A percentile compares a stretch with the other conserved stretches of the same genome.
Conservation (phyloP, 2,329 filamentous ascomycete species). For the Fusarium sublunatum region DNA sequence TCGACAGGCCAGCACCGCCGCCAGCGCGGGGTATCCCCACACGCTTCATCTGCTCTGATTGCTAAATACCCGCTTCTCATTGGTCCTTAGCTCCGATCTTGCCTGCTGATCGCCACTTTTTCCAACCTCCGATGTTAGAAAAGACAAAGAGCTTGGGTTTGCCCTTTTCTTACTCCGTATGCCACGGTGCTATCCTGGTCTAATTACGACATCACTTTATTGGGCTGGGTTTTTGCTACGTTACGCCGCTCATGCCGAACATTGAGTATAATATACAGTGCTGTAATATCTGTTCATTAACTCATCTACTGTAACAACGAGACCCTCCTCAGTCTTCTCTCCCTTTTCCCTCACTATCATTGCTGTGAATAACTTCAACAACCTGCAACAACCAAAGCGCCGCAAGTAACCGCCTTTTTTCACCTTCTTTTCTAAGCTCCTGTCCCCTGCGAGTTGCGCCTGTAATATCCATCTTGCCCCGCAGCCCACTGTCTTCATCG, state of each 20-base stretch:
- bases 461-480: slow-evolving; percentile 7
- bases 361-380: no score
- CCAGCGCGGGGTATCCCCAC: slow-evolving; percentile 48
- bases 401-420: slow-evolving; percentile 8
- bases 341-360: no score
- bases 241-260: slow-evolving; percentile 9
- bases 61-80: slow-evolving; percentile 44
- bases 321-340: no score
- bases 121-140: slow-evolving; percentile 45
- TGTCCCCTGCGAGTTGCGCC: slow-evolving; percentile 5
- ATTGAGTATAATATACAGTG: slow-evolving; percentile 13
- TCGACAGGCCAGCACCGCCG: slow-evolving; percentile 37
- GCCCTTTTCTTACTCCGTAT: not conserved
- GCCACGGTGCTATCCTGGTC: slow-evolving; percentile 25
- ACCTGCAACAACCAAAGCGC: no score
- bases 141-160: slow-evolving; percentile 21
- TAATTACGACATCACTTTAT: slow-evolving; percentile 32
- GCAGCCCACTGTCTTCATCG: slow-evolving; percentile 17
- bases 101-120: slow-evolving; percentile 39
- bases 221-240: not conserved
- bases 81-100: slow-evolving; percentile 35
- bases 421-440: slow-evolving; percentile 26
- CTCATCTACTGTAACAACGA: no score
- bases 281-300: not conserved
- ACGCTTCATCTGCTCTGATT: slow-evolving; percentile 43